Conservation (phyloP, 2,329 filamentous ascomycete genomes). For the Lasiodiplodia hormozganensis region DNA sequence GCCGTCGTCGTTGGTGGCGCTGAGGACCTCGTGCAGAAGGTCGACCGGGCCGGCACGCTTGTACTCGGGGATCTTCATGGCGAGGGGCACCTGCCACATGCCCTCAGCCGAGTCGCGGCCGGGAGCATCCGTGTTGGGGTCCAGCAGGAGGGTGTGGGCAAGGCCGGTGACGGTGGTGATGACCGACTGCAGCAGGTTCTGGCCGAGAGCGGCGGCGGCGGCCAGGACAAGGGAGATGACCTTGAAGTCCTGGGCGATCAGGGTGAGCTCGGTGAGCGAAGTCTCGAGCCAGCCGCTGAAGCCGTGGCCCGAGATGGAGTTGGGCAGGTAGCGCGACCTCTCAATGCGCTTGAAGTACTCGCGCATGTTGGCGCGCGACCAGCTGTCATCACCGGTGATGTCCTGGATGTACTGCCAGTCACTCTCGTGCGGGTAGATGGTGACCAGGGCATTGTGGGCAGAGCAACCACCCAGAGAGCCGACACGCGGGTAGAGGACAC, state of each 20-base stretch:
- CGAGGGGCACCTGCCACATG: slow-evolving; percentile 61
- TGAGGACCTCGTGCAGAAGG: slow-evolving; percentile 59
- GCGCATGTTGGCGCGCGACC: slow-evolving; percentile 65
- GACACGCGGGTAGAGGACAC: slow-evolving; percentile 65
- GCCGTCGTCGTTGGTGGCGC: slow-evolving; percentile 32
- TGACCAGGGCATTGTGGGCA: slow-evolving; percentile 67
- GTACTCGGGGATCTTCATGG: slow-evolving; percentile 51
- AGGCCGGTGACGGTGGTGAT: slow-evolving; percentile 50
- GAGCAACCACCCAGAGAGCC: slow-evolving; percentile 66
- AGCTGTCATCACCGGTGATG: slow-evolving; percentile 67
- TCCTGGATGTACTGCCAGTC: slow-evolving; percentile 66
- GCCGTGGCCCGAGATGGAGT: slow-evolving; percentile 58
- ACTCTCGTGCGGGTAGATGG: slow-evolving; percentile 63
- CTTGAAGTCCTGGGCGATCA: slow-evolving; percentile 61
- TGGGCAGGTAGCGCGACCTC: slow-evolving; percentile 59
- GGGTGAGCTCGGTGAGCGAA: slow-evolving; percentile 57
- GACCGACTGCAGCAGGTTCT: slow-evolving; percentile 34
- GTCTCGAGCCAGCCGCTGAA: slow-evolving; percentile 65
- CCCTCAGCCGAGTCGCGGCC: slow-evolving; percentile 53
- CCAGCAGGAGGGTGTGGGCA: slow-evolving; percentile 54
- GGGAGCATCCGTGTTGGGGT: slow-evolving; percentile 53
- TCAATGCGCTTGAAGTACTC: slow-evolving; percentile 63
- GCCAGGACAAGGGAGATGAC: slow-evolving; percentile 61
- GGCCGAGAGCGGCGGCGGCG: slow-evolving; percentile 60
- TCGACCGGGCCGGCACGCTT: slow-evolving; percentile 63